phyloP scores from a whole-genome alignment of 306 rosid genomes.

The Mimosa pudica region DNA sequence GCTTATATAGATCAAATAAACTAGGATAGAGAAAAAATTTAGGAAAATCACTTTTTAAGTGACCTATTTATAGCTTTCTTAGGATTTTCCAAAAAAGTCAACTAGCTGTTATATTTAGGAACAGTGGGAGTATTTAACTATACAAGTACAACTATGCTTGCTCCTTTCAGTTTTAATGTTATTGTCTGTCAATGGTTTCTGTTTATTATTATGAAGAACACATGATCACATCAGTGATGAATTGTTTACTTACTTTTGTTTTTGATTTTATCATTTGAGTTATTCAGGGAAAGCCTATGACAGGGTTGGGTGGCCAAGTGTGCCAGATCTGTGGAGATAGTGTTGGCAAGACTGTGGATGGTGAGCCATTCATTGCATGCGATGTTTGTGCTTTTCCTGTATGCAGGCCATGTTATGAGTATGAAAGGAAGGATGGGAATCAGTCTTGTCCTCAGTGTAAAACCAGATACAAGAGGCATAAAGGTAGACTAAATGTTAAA shows the following conservation, averaged over 20 bases:
- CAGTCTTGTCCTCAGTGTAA: slow-evolving; percentile 98
- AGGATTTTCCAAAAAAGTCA: no score
- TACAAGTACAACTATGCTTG: background rate
- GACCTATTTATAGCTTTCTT: no score
- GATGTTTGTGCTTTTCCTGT: slow-evolving; percentile 86
- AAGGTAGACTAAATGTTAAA: slow-evolving; percentile 50
- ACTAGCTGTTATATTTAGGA: no score
- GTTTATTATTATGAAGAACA: slow-evolving; percentile 4
- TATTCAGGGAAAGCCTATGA: slow-evolving; percentile 63
- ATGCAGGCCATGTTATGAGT: slow-evolving; percentile 93
- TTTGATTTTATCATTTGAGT: slow-evolving; percentile 9
- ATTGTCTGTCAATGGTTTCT: slow-evolving; percentile 16
- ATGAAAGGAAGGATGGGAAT: slow-evolving; percentile 96
- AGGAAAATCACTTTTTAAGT: no score
- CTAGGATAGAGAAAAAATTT: no score
- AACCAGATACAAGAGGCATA: slow-evolving; percentile 81
- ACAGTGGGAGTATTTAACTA: background rate
- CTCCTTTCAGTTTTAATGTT: background rate
- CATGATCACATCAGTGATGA: slow-evolving; percentile 11
- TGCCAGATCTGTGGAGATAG: slow-evolving; percentile 95
- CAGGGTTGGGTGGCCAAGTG: slow-evolving; percentile 57
- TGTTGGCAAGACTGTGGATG: slow-evolving; percentile 69
- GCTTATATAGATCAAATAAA: no score
- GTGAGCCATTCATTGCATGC: slow-evolving; percentile 78
- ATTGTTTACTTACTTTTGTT: background rate